Evolutionary conservation across 495 filamentous ascomycete genomes (phyloP).

Genomic region (Daldinia childiae): DNA sequence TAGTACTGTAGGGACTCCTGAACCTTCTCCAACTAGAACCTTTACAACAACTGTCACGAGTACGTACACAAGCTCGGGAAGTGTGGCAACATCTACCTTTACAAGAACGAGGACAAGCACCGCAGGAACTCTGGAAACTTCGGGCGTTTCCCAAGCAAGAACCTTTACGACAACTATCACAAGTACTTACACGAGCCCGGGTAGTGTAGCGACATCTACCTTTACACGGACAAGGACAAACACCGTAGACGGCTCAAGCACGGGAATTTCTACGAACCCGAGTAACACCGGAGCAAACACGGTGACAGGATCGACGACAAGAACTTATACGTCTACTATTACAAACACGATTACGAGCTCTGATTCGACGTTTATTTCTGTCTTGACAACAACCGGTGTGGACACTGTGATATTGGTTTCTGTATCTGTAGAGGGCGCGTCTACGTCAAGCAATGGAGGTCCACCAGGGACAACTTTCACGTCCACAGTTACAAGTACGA

Average conservation of each 20-base stretch:
- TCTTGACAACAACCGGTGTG: slow-evolving; percentile 1
- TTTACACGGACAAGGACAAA: slow-evolving; percentile 16
- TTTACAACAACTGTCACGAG: slow-evolving; percentile 18
- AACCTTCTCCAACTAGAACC: slow-evolving; percentile 2
- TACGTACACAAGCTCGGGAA: slow-evolving; percentile 12
- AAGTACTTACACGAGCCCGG: slow-evolving; percentile 21
- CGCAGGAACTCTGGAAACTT: background rate
- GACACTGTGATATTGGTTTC: background rate
- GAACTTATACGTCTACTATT: slow-evolving; percentile 22
- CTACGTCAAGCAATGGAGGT: background rate
- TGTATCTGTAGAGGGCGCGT: background rate
- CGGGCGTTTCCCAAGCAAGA: background rate
- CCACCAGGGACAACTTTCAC: slow-evolving; percentile 1
- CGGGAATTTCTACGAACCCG: background rate
- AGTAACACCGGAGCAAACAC: slow-evolving; percentile 4
- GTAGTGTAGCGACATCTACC: slow-evolving; percentile 19
- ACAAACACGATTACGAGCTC: slow-evolving; percentile 21
- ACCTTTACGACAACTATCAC: slow-evolving; percentile 23
- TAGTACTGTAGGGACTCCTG: background rate
- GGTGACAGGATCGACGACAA: background rate
- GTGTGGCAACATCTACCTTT: slow-evolving; percentile 10
- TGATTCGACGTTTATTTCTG: slow-evolving; percentile 13
- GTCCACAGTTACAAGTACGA: slow-evolving; percentile 26
- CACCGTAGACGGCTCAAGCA: background rate
- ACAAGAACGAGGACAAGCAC: slow-evolving; percentile 9